Evolutionary conservation across 495 filamentous ascomycete genomes (phyloP), one percentile per base, ranked within the genome.

Genomic region (Bryoglossum gracile): DNA sequence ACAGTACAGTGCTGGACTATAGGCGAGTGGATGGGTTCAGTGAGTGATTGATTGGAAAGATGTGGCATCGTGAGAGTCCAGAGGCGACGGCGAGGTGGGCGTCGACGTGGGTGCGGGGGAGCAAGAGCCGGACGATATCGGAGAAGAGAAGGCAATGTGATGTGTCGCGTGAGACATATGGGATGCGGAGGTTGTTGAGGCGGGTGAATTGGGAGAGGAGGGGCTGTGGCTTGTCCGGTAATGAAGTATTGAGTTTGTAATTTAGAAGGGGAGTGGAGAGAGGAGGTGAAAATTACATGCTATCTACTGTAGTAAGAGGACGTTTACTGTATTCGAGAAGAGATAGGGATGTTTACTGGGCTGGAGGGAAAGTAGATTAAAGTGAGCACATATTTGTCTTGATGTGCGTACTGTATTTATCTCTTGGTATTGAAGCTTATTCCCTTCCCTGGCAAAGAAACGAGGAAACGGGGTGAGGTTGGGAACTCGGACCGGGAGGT

Each of bases 1-100:
- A n/a, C n/a, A n/a, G n/a, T n/a, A n/a, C 46, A 50, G 14, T 33
- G 46, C 46, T 48, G 46, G n/a, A n/a, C n/a, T n/a, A n/a, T n/a
- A n/a, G n/a, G n/a, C n/a, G n/a, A n/a, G n/a, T n/a, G n/a, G n/a
- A n/a, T n/a, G n/a, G n/a, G n/a, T n/a, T n/a, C n/a, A n/a, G n/a
- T 13, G 26, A 6, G 26, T 6, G 26, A 30, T 33, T 26, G 44
- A 46, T 46, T 53, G 51, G 51, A 54, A 44, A 54, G 51, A 54
- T 54, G 51, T 54, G 51, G 51, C 45, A 54, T 54, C 46, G 51
- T 54, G 45, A 54, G 32, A 46, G 19, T 38, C 33, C 42, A 24
- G 48, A 25, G 30, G 18, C 21, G 34, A 37, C 34, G 34, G 16
- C 34, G 34, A 37, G 34, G 34, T 37, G 34, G 34, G 16, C 34